phyloP scores from a whole-genome alignment of 139 green algal genomes.

The Picochlorum sp. region DNA sequence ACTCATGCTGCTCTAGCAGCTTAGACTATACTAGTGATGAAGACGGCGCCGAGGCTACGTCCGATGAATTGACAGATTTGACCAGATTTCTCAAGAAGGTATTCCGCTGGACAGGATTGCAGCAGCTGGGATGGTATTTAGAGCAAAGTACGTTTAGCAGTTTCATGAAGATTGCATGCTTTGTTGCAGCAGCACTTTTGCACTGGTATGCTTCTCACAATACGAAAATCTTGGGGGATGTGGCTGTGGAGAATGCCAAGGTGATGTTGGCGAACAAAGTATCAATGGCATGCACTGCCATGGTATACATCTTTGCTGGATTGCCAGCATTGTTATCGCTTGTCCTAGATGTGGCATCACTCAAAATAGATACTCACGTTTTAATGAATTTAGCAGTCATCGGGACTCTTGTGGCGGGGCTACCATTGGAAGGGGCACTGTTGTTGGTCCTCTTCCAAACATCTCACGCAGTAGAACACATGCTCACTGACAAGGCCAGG shows the following conservation, averaged over 20 bases:
- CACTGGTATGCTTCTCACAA: not conserved
- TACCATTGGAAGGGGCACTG: conserved; percentile 70
- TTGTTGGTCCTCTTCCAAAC: conserved; percentile 74
- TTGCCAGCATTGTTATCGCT: conserved; percentile 30
- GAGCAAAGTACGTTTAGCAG: conserved; percentile 26
- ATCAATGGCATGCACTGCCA: conserved; percentile 7
- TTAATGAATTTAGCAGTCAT: conserved; percentile 68
- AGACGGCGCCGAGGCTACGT: conserved; percentile 1
- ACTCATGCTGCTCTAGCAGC: not conserved
- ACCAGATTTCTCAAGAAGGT: conserved; percentile 23
- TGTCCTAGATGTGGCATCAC: conserved; percentile 28
- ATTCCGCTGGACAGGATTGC: conserved; percentile 23
- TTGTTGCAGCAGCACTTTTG: conserved; percentile 10
- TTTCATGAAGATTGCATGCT: conserved; percentile 10
- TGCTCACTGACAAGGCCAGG: conserved; percentile 11
- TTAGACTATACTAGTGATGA: not conserved
- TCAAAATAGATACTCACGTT: conserved; percentile 69
- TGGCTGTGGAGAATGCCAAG: not conserved
- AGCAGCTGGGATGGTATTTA: conserved; percentile 24
- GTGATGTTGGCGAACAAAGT: not conserved
- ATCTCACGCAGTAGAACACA: conserved; percentile 15
- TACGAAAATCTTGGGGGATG: not conserved
- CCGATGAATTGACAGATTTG: conserved; percentile 17
- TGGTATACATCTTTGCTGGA: conserved; percentile 32
- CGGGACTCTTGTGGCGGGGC: conserved; percentile 58